These are phyloP conservation scores for Zymoseptoria passerinii DNA, from an alignment of 2,329 filamentous ascomycete genomes.

Conservation along the genomic window DNA sequence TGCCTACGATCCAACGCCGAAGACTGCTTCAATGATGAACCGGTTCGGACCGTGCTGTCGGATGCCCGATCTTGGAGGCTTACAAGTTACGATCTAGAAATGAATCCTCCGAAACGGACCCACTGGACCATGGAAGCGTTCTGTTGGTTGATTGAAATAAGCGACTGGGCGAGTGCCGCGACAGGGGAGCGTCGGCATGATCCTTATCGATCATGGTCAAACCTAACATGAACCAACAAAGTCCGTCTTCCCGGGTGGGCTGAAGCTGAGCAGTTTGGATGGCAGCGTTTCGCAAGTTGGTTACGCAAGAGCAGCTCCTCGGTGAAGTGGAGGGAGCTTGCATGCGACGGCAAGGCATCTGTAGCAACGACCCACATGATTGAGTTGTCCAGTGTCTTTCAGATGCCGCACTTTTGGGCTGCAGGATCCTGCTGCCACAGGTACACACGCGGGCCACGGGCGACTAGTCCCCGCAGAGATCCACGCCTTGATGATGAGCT, in stretches of 20 bases:
- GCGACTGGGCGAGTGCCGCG: slow-evolving; percentile 10
- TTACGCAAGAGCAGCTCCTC: background rate
- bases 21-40: slow-evolving; percentile 2
- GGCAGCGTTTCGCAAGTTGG: background rate
- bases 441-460: slow-evolving; percentile 21
- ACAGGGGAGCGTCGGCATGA: background rate
- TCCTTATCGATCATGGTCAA: background rate
- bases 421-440: slow-evolving; percentile 15
- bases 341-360: background rate
- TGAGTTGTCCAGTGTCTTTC: slow-evolving; percentile 8
- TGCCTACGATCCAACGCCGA: background rate
- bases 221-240: background rate
- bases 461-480: slow-evolving; percentile 24
- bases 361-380: background rate
- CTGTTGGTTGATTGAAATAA: slow-evolving; percentile 7
- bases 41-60: slow-evolving; percentile 13
- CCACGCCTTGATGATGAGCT: slow-evolving; percentile 15
- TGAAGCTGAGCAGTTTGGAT: background rate
- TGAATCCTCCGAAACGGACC: slow-evolving; percentile 12
- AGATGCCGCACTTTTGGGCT: background rate
- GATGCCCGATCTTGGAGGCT: slow-evolving; percentile 11
- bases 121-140: slow-evolving; percentile 4
- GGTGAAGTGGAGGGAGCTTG: background rate
- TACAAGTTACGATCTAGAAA: slow-evolving; percentile 13
- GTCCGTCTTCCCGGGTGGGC: background rate